These are phyloP conservation scores for Penicillium sp. DNA, from an alignment of 2,329 filamentous ascomycete species.

Conservation along the genomic window DNA sequence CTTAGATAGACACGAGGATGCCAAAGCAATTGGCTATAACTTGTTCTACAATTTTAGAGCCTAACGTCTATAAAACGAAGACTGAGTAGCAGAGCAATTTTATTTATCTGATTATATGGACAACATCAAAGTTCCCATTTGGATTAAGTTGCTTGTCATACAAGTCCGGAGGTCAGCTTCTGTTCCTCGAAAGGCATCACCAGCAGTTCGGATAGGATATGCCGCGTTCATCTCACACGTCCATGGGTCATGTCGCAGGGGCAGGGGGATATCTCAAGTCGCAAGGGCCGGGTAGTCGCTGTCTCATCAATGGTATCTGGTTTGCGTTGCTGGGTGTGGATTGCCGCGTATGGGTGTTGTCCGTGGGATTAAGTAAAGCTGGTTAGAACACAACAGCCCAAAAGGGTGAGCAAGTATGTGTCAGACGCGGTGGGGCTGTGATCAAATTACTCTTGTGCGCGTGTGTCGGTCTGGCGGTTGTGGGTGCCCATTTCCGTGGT, in stretches of 20 bases:
- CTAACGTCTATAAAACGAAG: background rate
- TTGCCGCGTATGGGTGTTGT: conserved; percentile 11
- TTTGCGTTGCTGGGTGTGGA: background rate
- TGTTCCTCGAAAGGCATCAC: conserved; percentile 8
- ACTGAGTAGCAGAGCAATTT: no score
- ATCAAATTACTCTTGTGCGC: background rate
- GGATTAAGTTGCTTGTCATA: background rate
- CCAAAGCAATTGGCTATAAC: no score
- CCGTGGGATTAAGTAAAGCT: background rate
- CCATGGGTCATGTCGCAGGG: conserved; percentile 1
- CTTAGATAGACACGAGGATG: no score
- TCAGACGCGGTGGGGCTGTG: background rate
- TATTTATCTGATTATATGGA: background rate
- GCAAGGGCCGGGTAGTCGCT: conserved; percentile 9
- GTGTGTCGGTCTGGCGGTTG: conserved; percentile 1
- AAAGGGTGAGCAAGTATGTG: background rate
- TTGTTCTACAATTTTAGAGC: background rate
- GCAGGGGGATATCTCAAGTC: conserved; percentile 5
- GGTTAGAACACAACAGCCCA: background rate
- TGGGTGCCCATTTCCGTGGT: conserved; percentile 48
- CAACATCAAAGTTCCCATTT: background rate
- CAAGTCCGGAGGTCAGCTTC: background rate
- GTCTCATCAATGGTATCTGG: conserved; percentile 1
- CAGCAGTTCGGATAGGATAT: conserved; percentile 11
- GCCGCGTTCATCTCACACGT: conserved; percentile 1